phyloP scores from a whole-genome alignment of 306 rosid species.

The Rosa multiflora region DNA sequence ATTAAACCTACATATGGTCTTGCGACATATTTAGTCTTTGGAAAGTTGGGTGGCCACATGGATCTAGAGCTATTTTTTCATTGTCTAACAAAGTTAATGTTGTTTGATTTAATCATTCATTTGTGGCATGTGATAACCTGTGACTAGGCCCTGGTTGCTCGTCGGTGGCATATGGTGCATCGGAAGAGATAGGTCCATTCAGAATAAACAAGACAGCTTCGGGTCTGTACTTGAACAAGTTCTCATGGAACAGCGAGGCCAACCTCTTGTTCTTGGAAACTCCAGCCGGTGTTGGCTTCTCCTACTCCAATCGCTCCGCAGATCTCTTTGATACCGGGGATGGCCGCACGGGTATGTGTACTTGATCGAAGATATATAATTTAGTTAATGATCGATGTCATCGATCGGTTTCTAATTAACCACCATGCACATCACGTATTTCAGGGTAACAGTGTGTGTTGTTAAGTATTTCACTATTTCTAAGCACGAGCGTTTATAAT shows the following conservation, averaged over 20 bases:
- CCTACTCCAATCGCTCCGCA: constrained; percentile 78
- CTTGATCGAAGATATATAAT: background rate
- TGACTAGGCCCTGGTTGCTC: constrained; percentile 92
- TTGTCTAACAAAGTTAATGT: background rate
- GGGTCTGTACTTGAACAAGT: constrained; percentile 72
- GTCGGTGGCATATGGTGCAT: constrained; percentile 97
- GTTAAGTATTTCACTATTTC: background rate
- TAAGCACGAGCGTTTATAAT: background rate
- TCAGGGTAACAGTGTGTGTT: background rate
- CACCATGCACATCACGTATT: background rate
- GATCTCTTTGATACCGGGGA: constrained; percentile 80
- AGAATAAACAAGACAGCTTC: constrained; percentile 72
- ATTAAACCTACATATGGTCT: background rate
- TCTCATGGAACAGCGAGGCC: constrained; percentile 85
- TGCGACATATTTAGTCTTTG: background rate
- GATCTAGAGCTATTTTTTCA: background rate
- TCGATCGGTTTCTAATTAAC: background rate
- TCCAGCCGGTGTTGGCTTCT: constrained; percentile 96
- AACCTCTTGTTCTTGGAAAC: constrained; percentile 85
- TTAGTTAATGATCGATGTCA: background rate
- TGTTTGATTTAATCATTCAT: background rate
- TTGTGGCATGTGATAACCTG: background rate
- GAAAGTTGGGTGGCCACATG: background rate
- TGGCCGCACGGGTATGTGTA: constrained; percentile 68
- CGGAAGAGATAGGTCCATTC: constrained; percentile 94